Evolutionary conservation across 192 early-diverging fungal species (phyloP), one percentile per base, ranked within the genome.

Genomic region (Rhizophagus sp.): DNA sequence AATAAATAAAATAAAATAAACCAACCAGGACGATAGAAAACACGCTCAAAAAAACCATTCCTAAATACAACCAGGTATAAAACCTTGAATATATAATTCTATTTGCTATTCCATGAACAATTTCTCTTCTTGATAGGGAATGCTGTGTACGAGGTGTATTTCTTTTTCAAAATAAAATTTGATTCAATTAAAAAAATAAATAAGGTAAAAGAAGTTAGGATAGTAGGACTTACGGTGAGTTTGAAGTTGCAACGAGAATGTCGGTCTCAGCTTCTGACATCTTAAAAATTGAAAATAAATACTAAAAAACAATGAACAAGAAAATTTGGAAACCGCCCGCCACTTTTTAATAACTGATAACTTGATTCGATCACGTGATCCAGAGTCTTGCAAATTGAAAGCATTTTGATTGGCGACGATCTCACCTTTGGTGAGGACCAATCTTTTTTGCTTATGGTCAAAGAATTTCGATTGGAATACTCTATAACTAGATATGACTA

Each of bases 61-160:
- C 83, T 13, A 90, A 19, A 62, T 90, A 90, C 7, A 90, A 81
- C 27, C 84, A 79, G 80, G 88, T 89, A 80, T 90, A 90, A 77
- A 86, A 89, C 24, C 79, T 85, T 24, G 89, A 90, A 63, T 90
- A 90, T 78, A 90, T 84, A 76, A 90, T 85, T 24, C 89, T 78
- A 81, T 89, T 90, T 47, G 89, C 89, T 65, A 90, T 82, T 34
- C 88, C 88, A 80, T 88, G 85, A 22, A 90, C 81, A 34, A 87
- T 76, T 67, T 90, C 89, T 13, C 82, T 73, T 30, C 83, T 81
- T 7, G 87, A 85, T 50, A 90, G 80, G 8, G 85, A 82, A 80
- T 90, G 85, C 34, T 89, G 89, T 3, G 87, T 89, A 70, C 9
- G 33, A 6, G 33, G 25, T 12, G 67, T 57, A 19, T 5, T 57